phyloP scores from a whole-genome alignment of 75 land plant species.

The Selaginella tamariscina region DNA sequence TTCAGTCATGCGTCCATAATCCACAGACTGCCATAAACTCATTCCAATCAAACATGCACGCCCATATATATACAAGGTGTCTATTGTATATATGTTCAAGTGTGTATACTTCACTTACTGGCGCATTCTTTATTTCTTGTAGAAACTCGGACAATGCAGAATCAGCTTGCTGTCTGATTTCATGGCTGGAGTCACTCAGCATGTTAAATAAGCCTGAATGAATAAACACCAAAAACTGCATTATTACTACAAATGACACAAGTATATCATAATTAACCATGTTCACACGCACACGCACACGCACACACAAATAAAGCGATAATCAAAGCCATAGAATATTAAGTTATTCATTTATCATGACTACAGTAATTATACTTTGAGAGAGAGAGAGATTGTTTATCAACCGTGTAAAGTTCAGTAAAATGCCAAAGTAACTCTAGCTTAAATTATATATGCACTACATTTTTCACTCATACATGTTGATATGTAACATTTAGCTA shows the following conservation, averaged over 20 bases:
- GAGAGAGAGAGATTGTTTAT: not conserved
- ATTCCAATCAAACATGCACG: not conserved
- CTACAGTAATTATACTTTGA: not conserved
- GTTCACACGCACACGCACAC: no score
- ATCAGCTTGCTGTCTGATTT: conserved; percentile 98
- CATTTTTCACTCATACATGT: not conserved
- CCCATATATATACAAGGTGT: not conserved
- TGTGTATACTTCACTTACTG: conserved; percentile 40
- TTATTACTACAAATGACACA: no score
- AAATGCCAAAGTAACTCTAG: not conserved
- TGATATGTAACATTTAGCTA: not conserved
- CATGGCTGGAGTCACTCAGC: conserved; percentile 97
- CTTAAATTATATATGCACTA: not conserved
- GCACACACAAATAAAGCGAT: not conserved
- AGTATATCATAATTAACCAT: no score
- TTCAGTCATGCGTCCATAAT: conserved; percentile 99
- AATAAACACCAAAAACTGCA: not conserved
- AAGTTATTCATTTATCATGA: not conserved
- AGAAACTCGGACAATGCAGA: conserved; percentile 96
- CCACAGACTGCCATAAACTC: conserved; percentile 66
- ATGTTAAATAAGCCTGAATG: conserved; percentile 83
- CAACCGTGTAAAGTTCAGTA: not conserved
- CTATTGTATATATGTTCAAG: no score
- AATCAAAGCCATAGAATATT: not conserved
- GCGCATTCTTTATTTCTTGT: conserved; percentile 97